phyloP scores from a whole-genome alignment of 164 flowering plant species.

The Santalum album region DNA sequence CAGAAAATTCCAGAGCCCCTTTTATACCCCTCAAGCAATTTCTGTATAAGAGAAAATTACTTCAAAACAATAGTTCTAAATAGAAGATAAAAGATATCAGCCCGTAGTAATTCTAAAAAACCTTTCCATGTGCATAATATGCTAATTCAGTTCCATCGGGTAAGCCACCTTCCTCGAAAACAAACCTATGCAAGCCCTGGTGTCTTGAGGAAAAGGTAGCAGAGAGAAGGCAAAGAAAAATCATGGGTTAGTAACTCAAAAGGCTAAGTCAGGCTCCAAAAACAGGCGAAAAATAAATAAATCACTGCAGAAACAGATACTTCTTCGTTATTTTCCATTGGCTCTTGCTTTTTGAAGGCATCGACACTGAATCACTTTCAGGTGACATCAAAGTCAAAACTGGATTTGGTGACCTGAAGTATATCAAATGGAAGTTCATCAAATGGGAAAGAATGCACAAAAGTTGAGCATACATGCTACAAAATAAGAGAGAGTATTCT shows the following conservation, averaged over 20 bases:
- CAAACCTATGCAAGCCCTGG: not conserved
- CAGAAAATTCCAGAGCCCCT: constrained; percentile 2
- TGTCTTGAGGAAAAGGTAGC: not conserved
- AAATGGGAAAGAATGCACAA: not conserved
- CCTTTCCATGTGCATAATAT: constrained; percentile 1
- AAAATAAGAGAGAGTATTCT: not conserved
- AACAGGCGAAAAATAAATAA: not conserved
- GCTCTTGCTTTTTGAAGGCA: constrained; percentile 12
- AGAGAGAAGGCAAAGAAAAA: not conserved
- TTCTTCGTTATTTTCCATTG: constrained; percentile 15
- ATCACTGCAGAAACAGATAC: constrained; percentile 16
- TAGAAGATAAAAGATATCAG: not conserved
- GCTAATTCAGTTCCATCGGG: constrained; percentile 4
- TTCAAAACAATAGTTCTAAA: not conserved
- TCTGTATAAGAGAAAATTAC: not conserved
- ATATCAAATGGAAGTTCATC: not conserved
- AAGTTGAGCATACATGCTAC: not conserved
- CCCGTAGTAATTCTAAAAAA: not conserved
- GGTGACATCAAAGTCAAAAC: constrained; percentile 11
- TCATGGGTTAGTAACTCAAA: not conserved
- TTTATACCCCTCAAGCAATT: constrained; percentile 4
- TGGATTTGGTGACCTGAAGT: constrained; percentile 15
- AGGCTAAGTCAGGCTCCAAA: not conserved
- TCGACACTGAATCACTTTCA: constrained; percentile 10
- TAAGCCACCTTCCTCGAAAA: not conserved